Evolutionary conservation across 805 yeast species (phyloP), one percentile per base, ranked within the genome.

Genomic region (Grigorovia yakushimaensis): DNA sequence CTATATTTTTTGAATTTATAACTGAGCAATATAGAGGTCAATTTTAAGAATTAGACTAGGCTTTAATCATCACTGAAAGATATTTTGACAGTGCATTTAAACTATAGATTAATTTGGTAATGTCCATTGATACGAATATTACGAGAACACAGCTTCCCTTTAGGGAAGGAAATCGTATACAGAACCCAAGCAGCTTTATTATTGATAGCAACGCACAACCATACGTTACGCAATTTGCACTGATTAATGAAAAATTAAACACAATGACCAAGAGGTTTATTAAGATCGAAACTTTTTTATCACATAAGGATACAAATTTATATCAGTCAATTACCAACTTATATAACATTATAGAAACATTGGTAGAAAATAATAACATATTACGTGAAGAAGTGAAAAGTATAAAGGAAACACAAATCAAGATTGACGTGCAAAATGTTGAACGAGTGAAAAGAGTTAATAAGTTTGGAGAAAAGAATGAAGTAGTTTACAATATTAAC

Each of bases 361-460:
- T 62, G 10, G 50, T 60, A 9, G 56, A 58, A 23, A 64, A 64
- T 43, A 65, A 65, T 46, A 48, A 56, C 17, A 56, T 56, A 4
- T 49, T 65, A 21, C 65, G 62, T 46, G 58, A 54, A 46, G 49
- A 51, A 23, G 2, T 51, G 5, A 41, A 41, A 10, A 20, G 27
- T 18, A 10, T 51, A 11, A 42, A 21, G 18, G 40, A 36, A 10
- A 33, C 45, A 7, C 48, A 45, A 24, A 23, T 47, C 8, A 47
- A 43, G 19, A 33, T 50, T 5, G 53, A 50, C 23, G 21, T 50
- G 3, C 30, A 37, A 17, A 42, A 38, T 22, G 43, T 50, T n/a
- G 42, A 42, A 18, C 35, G 46, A 24, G 7, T 33, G 6, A 33
- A 33, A 33, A 33, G 37, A 33, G 37, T 15, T 33, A 33, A 33